A percentile compares a stretch with the other conserved stretches of the same genome.
These are phyloP conservation scores for Sporothrix curviconia DNA, from an alignment of 2,329 filamentous ascomycete species.

Conservation along the genomic window DNA sequence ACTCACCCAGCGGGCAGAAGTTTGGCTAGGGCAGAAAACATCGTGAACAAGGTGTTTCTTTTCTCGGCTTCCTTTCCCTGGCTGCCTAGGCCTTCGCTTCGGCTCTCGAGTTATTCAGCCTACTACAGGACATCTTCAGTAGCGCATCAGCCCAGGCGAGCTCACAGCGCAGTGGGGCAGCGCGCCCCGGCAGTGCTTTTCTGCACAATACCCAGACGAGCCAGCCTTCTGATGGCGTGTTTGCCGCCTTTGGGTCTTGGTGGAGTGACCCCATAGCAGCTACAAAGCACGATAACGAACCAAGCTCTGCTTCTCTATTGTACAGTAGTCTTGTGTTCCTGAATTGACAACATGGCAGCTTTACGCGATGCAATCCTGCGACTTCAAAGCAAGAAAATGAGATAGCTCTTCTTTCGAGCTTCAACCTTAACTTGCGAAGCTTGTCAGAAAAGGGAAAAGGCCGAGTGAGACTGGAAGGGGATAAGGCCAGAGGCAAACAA, in stretches of 20 bases:
- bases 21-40: not conserved
- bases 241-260: too few species aligned
- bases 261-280: too few species aligned
- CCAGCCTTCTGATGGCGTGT: not conserved
- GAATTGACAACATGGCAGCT: too few species aligned
- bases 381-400: not conserved
- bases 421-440: not conserved
- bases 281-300: too few species aligned
- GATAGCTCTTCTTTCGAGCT: not conserved
- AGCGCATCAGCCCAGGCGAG: not conserved
- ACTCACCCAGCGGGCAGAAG: not conserved
- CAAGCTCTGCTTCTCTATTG: too few species aligned
- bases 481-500: not conserved
- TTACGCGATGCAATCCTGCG: too few species aligned
- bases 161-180: not conserved
- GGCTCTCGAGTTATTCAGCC: not conserved
- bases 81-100: not conserved
- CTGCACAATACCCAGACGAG: too few species aligned
- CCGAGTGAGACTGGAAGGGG: not conserved
- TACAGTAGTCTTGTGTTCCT: not conserved
- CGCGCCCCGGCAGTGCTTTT: not conserved
- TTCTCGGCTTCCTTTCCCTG: not conserved
- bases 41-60: not conserved
- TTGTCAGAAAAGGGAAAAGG: constrained; percentile 3
- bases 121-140: too few species aligned